Conservation (phyloP, 345 rosid species). For the Carallia brachiata region DNA sequence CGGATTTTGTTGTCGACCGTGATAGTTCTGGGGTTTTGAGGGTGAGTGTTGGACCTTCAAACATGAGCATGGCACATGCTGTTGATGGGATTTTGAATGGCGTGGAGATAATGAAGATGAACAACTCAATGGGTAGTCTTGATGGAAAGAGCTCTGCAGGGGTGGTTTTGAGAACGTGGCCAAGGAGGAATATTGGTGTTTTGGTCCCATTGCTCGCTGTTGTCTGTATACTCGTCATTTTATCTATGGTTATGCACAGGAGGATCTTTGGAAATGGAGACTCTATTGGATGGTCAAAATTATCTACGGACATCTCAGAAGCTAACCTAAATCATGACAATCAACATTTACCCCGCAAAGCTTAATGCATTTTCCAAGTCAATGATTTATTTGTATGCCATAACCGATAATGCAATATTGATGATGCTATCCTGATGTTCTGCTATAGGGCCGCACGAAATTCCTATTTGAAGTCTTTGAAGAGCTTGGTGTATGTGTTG, state of each 20-base stretch:
- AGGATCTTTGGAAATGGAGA: constrained; percentile 30
- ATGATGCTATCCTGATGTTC: neutral
- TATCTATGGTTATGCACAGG: constrained; percentile 42
- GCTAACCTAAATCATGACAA: constrained; percentile 29
- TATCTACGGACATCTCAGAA: constrained; percentile 47
- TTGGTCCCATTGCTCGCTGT: constrained; percentile 57
- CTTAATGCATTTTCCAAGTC: constrained; percentile 27
- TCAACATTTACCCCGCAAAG: constrained; percentile 29
- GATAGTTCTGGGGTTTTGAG: constrained; percentile 37
- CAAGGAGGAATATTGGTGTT: constrained; percentile 42
- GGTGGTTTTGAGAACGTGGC: constrained; percentile 49
- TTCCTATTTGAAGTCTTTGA: neutral
- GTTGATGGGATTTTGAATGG: constrained; percentile 80
- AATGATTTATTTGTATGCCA: neutral
- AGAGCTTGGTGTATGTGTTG: neutral
- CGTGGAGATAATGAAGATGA: constrained; percentile 89
- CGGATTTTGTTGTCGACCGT: constrained; percentile 54
- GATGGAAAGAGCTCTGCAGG: constrained; percentile 54
- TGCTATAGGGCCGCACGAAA: neutral
- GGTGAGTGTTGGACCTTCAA: constrained; percentile 71
- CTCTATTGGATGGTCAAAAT: constrained; percentile 52
- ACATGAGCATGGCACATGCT: constrained; percentile 37
- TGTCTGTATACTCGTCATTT: constrained; percentile 55
- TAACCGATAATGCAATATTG: neutral
- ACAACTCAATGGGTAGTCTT: constrained; percentile 79